phyloP scores from a whole-genome alignment of 179 eudicot genomes.

The Spinacia oleracea region DNA sequence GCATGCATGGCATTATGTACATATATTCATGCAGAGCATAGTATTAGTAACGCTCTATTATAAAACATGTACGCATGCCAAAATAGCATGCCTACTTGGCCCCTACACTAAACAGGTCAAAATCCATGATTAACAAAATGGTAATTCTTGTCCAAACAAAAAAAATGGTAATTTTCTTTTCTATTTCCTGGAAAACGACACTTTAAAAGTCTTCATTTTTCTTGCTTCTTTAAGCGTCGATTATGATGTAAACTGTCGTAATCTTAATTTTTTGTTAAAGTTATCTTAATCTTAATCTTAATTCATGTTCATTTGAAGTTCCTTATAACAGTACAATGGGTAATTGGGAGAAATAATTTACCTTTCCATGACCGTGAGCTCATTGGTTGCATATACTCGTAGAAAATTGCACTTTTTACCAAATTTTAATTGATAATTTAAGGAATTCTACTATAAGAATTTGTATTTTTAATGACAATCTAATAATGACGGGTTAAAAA shows the following conservation, averaged over 20 bases:
- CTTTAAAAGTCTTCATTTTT: background rate
- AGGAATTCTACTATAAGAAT: too few species aligned
- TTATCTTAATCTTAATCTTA: background rate
- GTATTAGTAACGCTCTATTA: background rate
- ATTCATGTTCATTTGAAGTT: background rate
- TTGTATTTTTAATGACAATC: too few species aligned
- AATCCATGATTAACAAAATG: background rate
- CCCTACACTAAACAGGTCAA: background rate
- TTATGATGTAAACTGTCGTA: too few species aligned
- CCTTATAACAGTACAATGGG: background rate
- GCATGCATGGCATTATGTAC: conserved; percentile 14
- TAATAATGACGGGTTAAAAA: too few species aligned
- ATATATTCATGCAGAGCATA: conserved; percentile 5
- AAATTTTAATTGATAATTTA: too few species aligned
- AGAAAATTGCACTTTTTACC: too few species aligned
- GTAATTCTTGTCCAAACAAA: too few species aligned
- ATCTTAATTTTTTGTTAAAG: too few species aligned
- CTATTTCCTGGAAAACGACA: conserved; percentile 14
- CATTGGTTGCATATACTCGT: too few species aligned
- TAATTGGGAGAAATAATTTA: too few species aligned
- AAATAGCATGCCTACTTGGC: conserved; percentile 5
- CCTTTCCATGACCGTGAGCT: too few species aligned
- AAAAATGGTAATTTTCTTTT: background rate
- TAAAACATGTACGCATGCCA: conserved; percentile 6
- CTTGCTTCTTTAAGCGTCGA: conserved; percentile 8